Percentiles rank a stretch among this genome's conserved stretches.
phyloP scores from a whole-genome alignment of 805 yeast genomes.

The Cyberlindnera japonica region DNA sequence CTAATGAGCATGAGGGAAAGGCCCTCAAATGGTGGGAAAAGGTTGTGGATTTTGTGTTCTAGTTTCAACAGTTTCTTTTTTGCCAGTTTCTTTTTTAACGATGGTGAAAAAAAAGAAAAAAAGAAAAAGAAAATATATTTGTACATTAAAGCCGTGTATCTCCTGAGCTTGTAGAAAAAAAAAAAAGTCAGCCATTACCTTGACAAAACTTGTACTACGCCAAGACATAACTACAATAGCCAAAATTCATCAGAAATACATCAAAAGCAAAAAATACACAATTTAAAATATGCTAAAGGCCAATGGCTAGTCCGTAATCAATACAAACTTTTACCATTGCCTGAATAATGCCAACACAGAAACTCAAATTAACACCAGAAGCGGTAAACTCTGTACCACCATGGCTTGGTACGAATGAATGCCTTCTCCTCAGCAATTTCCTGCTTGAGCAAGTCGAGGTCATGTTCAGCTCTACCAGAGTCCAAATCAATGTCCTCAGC shows the following conservation, averaged over 20 bases:
- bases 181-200: too few relatives aligned
- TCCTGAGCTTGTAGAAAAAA: too few relatives aligned
- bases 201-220: too few relatives aligned
- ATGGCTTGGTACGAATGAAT: conserved; percentile 42
- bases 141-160: not conserved
- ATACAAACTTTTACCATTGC: not conserved
- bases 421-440: conserved; percentile 56
- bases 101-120: too few relatives aligned
- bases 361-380: conserved; percentile 46
- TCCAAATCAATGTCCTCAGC: conserved; percentile 55
- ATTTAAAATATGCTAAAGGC: too few relatives aligned
- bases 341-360: conserved; percentile 37
- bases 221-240: too few relatives aligned
- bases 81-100: not conserved
- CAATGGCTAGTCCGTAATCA: conserved; percentile 33
- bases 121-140: too few relatives aligned
- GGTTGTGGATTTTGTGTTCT: not conserved
- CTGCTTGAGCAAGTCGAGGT: conserved; percentile 51
- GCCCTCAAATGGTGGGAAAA: conserved; percentile 1
- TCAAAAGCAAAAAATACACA: too few relatives aligned
- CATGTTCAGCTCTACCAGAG: conserved; percentile 60
- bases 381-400: conserved; percentile 44
- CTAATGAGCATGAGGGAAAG: not conserved
- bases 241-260: too few relatives aligned
- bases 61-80: not conserved